Evolutionary conservation across 2,329 filamentous ascomycete genomes (phyloP).

Genomic region (Huntiella abstrusa): DNA sequence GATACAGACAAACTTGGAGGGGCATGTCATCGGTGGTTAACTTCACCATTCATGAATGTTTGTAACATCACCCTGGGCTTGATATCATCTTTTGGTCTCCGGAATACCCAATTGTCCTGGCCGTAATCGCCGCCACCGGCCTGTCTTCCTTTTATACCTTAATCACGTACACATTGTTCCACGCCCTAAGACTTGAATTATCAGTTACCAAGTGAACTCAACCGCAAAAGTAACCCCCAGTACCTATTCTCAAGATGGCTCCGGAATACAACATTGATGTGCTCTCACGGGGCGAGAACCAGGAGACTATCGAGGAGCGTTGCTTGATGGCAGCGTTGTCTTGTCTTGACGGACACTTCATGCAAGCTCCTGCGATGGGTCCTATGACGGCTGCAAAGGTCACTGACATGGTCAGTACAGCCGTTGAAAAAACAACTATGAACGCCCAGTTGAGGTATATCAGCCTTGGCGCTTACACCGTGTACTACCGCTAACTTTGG

Average conservation of each 20-base stretch:
- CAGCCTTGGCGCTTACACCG: neutral
- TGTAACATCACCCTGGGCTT: too few species aligned
- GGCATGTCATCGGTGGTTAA: too few species aligned
- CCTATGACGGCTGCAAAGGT: conserved; percentile 34
- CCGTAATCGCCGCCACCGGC: too few species aligned
- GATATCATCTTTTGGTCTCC: too few species aligned
- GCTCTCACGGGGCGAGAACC: conserved; percentile 1
- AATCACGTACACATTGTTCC: too few species aligned
- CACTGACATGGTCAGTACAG: conserved; percentile 37
- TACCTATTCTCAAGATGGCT: neutral
- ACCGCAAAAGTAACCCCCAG: too few species aligned
- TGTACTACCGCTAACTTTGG: neutral
- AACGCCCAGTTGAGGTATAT: conserved; percentile 39
- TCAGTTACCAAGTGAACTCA: too few species aligned
- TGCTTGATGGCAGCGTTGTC: conserved; percentile 41
- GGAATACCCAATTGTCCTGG: too few species aligned
- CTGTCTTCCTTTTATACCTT: too few species aligned
- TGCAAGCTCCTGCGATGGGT: conserved; percentile 36
- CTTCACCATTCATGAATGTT: too few species aligned
- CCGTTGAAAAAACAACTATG: conserved; percentile 44
- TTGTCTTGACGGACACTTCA: conserved; percentile 43
- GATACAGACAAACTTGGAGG: too few species aligned
- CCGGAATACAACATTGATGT: conserved; percentile 1
- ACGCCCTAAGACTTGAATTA: too few species aligned
- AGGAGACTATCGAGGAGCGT: conserved; percentile 42